phyloP scores from a whole-genome alignment of 1,284 basidiomycete species.

The Mycena sp. region DNA sequence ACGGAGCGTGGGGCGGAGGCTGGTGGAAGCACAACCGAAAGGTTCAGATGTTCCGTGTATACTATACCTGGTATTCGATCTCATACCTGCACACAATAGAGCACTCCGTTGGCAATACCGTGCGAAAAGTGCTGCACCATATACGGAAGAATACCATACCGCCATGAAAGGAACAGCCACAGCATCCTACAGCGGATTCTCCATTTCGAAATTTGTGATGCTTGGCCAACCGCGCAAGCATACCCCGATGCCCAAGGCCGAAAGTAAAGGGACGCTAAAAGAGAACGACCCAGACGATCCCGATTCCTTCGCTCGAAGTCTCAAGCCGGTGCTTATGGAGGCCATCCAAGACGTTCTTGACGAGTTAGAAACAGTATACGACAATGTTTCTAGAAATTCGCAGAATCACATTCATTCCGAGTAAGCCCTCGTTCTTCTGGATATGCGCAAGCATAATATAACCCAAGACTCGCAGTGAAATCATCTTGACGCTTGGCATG shows the following conservation, averaged over 20 bases:
- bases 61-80: constrained; percentile 17
- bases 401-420: constrained; percentile 97
- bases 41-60: constrained; percentile 57
- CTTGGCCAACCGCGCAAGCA: constrained; percentile 79
- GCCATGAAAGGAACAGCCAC: constrained; percentile 59
- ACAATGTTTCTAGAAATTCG: constrained; percentile 94
- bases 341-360: constrained; percentile 95
- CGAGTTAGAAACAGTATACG: constrained; percentile 95
- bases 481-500: constrained; percentile 95
- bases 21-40: constrained; percentile 94
- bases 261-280: constrained; percentile 61
- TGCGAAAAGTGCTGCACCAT: constrained; percentile 90
- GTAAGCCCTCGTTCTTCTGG: constrained; percentile 57
- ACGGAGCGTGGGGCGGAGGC: constrained; percentile 78
- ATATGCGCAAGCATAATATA: neutral
- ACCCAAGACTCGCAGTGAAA: constrained; percentile 75
- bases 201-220: constrained; percentile 81
- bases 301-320: constrained; percentile 73
- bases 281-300: constrained; percentile 79
- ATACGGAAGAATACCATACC: constrained; percentile 93
- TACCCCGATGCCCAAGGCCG: constrained; percentile 56
- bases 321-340: constrained; percentile 87
- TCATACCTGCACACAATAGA: constrained; percentile 58
- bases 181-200: constrained; percentile 59
- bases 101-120: constrained; percentile 93